Conservation (phyloP, 345 rosid species). For the Gossypium anomalum region DNA sequence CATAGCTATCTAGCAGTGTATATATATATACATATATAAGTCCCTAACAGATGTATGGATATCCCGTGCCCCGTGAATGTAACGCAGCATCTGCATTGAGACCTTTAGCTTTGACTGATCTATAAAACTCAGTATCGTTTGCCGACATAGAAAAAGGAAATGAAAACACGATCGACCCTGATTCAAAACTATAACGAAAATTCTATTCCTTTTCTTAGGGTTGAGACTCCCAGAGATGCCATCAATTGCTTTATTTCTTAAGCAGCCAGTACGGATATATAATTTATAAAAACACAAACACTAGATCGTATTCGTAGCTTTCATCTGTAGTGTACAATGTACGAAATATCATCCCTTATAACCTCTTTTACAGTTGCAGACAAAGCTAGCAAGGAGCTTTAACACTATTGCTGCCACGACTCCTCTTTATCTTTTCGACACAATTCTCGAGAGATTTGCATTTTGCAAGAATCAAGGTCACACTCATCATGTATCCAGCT, state of each 20-base stretch:
- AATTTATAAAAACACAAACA: not conserved
- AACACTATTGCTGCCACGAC: no score
- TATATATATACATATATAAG: not conserved
- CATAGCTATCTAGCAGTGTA: not conserved
- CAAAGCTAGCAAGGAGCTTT: no score
- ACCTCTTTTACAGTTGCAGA: no score
- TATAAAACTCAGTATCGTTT: not conserved
- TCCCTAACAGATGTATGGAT: conserved; percentile 20
- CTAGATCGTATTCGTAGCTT: not conserved
- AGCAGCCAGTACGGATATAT: not conserved
- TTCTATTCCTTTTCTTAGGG: not conserved
- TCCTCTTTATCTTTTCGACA: not conserved
- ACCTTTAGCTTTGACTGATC: not conserved
- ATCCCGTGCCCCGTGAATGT: conserved; percentile 29
- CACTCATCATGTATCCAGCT: not conserved
- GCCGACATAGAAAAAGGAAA: conserved; percentile 13
- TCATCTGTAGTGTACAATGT: not conserved
- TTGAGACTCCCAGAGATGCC: not conserved
- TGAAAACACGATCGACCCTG: no score
- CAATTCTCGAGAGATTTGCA: not conserved
- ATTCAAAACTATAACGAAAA: not conserved
- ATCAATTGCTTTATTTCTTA: not conserved
- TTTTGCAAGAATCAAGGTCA: conserved; percentile 8
- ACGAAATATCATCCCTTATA: not conserved
- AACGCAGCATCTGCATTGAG: conserved; percentile 29